Evolutionary conservation across 176 grass and related monocot genomes (phyloP).

Genomic region (Typha latifolia): DNA sequence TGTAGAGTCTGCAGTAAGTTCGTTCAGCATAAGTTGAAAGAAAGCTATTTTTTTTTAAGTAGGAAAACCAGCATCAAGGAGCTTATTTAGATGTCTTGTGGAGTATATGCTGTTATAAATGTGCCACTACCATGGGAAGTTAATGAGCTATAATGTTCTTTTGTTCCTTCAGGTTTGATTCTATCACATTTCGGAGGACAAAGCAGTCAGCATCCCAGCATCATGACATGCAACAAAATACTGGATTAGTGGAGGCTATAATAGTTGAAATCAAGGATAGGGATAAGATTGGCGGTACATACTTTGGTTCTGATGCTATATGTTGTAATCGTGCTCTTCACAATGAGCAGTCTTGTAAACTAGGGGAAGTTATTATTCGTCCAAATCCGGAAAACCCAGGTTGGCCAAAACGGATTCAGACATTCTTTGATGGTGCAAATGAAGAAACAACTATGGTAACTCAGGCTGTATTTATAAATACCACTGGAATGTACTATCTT

Average conservation of each 20-base stretch:
- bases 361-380: constrained; percentile 91
- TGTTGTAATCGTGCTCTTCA: constrained; percentile 78
- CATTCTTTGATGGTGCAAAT: constrained; percentile 68
- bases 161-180: constrained; percentile 68
- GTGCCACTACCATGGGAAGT: background rate
- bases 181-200: constrained; percentile 60
- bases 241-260: constrained; percentile 90
- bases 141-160: constrained; percentile 8
- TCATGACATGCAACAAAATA: constrained; percentile 88
- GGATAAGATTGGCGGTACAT: constrained; percentile 87
- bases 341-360: constrained; percentile 52
- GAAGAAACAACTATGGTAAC: constrained; percentile 63
- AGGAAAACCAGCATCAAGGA: too few species aligned
- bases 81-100: too few species aligned
- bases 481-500: constrained; percentile 97
- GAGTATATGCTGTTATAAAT: background rate
- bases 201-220: constrained; percentile 51
- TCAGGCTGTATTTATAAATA: constrained; percentile 53
- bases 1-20: too few species aligned
- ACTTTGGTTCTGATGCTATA: constrained; percentile 81
- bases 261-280: constrained; percentile 93
- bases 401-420: constrained; percentile 86
- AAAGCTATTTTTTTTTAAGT: too few species aligned
- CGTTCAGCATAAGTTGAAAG: too few species aligned
- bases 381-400: constrained; percentile 70